Evolutionary conservation across 2,329 filamentous ascomycete genomes (phyloP), one percentile per base, ranked within the genome.

Genomic region (Talaromyces marneffei): DNA sequence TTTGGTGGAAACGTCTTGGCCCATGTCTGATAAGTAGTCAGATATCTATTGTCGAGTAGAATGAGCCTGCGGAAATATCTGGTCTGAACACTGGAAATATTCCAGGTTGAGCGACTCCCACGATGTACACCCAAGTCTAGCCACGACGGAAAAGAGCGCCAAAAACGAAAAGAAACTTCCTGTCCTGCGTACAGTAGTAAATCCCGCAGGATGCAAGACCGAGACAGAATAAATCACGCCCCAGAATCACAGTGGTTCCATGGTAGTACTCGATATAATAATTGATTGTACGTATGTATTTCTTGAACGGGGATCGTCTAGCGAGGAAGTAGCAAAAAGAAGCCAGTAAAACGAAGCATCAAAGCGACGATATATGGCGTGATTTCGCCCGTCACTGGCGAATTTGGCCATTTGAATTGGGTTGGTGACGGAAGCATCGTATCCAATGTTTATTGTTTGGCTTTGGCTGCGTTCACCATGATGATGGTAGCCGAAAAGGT

Each of bases 321-420:
- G 39, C 18, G 39, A 42, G 39, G 12, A 7, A 39, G n/a, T n/a
- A n/a, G n/a, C 37, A 18, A 46, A 4, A 46, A 46, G 16, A 52
- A 29, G 31, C 7, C 27, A 31, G 31, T 18, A 9, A 31, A 31
- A 18, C 46, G 7, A 20, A 35, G 18, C 31, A 16, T n/a, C 46
- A 53, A 27, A 16, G 31, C n/a, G 52, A 7, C 48, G 46, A 33
- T n/a, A 4, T 54, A 61, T 63, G 61, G 57, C 61, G 61, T 63
- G 61, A 63, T 63, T 27, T 14, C 16, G 23, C 18, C 20, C 56
- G 40, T 42, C 18, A 8, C 7, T 39, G 29, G 59, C 42, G 53
- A 57, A 57, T 7, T 35, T 8, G n/a, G n/a, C n/a, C n/a, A n/a
- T n/a, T n/a, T 27, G 23, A 46, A 48, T 50, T 59, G 37, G 57